phyloP scores from a whole-genome alignment of 176 grass and related monocot species.

The Lolium rigidum region DNA sequence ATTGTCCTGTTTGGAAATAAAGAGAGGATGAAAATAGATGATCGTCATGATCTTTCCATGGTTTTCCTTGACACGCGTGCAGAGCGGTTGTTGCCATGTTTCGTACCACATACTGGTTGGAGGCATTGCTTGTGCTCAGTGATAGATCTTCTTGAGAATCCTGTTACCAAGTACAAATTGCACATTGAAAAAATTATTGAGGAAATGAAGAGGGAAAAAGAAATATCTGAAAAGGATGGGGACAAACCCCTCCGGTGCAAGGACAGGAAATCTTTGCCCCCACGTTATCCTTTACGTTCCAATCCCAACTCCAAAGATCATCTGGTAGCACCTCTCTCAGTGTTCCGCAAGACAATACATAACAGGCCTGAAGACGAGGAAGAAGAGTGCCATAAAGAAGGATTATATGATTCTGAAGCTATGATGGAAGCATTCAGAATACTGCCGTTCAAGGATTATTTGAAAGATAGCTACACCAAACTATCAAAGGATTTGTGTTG shows the following conservation, averaged over 20 bases:
- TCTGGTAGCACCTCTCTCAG: not conserved
- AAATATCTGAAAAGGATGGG: not conserved
- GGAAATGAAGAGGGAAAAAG: conserved; percentile 11
- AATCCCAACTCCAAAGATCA: conserved; percentile 15
- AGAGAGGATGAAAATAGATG: conserved; percentile 31
- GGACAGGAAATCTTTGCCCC: not conserved
- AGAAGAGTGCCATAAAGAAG: not conserved
- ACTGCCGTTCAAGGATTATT: conserved; percentile 32
- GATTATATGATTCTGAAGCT: not conserved
- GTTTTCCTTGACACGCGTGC: conserved; percentile 53
- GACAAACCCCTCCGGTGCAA: not conserved
- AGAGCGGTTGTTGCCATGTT: conserved; percentile 37
- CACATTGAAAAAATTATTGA: conserved; percentile 6
- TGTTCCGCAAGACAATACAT: not conserved
- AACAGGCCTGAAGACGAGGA: not conserved
- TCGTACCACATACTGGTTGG: conserved; percentile 53
- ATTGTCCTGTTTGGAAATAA: conserved; percentile 56
- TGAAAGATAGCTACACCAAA: conserved; percentile 28
- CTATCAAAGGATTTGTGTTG: not conserved
- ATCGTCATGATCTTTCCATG: conserved; percentile 14
- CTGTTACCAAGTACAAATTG: conserved; percentile 38
- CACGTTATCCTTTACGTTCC: not conserved
- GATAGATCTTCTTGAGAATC: conserved; percentile 38
- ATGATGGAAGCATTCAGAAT: not conserved
- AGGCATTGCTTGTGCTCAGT: conserved; percentile 47